Base-by-base conservation (phyloP, 208 protist genomes). In the Herpetomonas samuelpessoai region DNA sequence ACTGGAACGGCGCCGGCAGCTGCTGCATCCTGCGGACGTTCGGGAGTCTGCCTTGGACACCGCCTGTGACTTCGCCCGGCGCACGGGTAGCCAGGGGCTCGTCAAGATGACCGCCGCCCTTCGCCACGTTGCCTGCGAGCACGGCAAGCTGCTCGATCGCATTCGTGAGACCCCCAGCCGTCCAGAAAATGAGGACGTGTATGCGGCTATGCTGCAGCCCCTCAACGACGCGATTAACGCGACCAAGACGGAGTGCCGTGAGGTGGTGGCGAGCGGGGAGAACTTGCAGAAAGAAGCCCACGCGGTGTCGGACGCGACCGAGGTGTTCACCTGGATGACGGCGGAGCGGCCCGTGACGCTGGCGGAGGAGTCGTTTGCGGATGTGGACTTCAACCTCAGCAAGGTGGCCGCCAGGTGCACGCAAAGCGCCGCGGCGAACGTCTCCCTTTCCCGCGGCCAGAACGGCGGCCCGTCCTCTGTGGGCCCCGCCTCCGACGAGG, bases 241-340 rank as follows among this genome's bases (percentile, higher is more conserved):
- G 18, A 46, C 41, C 27, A 66, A 31, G 16, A 31, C 6, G 22
- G 3, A 10, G 29, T 66, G 61, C 38, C 31, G 18, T 4, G 2
- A 3, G 19, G 45, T 47, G 9, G 35, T 25, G 10, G 3, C 16
- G 2, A 39, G 1, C 3, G 38, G 46, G 1, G 27, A 22, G 10
- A 26, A 46, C 9, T n/a, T 66, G 48, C 61, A 50, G 21, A 3
- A 29, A 3, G 21, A 57, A 18, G 54, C 44, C 0, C 54, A 71
- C 44, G 62, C 57, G 19, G 6, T 71, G 3, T 55, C 41, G n/a
- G 30, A 58, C 25, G 65, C 49, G 21, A 47, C 65, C 21, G 44
- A 64, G 26, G 9, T 71, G 21, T 71, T 64, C 50, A 64, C 57
- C n/a, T 71, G 65, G 65, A 29, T 71, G 19, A 7, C 39, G 28